phyloP scores from a whole-genome alignment of 2,329 filamentous ascomycete species.

The Arthroderma uncinatum region DNA sequence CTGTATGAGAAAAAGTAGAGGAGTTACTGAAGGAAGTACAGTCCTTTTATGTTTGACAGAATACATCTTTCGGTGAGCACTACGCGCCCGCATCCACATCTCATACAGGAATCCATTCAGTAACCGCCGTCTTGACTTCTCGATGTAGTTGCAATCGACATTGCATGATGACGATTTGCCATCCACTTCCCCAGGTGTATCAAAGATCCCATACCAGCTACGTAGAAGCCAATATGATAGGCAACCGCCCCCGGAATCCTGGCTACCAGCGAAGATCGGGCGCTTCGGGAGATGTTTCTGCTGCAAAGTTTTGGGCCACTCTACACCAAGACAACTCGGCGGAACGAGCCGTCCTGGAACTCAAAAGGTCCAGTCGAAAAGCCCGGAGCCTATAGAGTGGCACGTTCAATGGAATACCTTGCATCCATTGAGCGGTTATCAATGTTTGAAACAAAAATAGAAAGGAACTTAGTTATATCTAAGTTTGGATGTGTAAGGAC shows the following conservation, averaged over 20 bases:
- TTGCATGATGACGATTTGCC: neutral
- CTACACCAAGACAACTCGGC: neutral
- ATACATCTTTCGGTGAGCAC: neutral
- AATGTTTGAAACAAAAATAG: neutral
- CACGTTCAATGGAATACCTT: neutral
- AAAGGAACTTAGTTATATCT: neutral
- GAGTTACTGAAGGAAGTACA: neutral
- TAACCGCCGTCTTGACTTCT: neutral
- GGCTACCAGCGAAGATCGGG: neutral
- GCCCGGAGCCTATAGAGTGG: neutral
- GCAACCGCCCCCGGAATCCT: neutral
- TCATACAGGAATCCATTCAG: neutral
- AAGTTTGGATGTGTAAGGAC: neutral
- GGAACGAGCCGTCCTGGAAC: neutral
- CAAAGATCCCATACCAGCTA: neutral
- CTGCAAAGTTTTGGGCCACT: neutral
- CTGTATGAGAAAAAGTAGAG: neutral
- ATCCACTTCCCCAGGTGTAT: neutral
- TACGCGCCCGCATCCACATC: neutral
- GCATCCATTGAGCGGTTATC: neutral
- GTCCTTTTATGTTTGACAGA: neutral
- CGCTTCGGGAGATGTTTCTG: neutral
- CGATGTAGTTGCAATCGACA: neutral
- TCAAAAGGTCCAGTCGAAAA: no score
- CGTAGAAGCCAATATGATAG: neutral